A percentile compares a stretch with the other conserved stretches of the same genome.
phyloP scores from a whole-genome alignment of 2,329 filamentous ascomycete species.

The Atkinsonella hypoxylon region DNA sequence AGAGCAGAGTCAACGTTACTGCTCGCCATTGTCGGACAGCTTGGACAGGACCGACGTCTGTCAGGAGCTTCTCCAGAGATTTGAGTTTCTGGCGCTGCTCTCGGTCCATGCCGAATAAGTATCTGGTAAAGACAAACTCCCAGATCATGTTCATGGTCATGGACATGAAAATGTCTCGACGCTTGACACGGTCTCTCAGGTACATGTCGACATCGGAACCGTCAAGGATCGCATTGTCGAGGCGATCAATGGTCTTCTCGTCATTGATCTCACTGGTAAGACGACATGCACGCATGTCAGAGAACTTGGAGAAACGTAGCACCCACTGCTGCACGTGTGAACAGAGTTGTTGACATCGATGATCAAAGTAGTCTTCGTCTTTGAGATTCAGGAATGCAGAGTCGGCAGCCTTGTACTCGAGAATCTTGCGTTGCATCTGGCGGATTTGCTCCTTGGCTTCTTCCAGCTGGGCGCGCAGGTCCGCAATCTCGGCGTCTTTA shows the following conservation, averaged over 20 bases:
- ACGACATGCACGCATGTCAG: constrained; percentile 79
- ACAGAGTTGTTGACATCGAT: constrained; percentile 86
- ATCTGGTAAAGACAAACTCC: constrained; percentile 97
- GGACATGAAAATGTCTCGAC: constrained; percentile 94
- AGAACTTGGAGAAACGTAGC: constrained; percentile 93
- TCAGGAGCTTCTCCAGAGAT: constrained; percentile 80
- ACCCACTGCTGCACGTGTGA: constrained; percentile 98
- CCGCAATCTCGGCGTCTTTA: constrained; percentile 74
- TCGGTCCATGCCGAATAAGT: constrained; percentile 96
- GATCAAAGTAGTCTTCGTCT: constrained; percentile 93
- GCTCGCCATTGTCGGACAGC: constrained; percentile 98
- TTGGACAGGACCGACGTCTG: constrained; percentile 72
- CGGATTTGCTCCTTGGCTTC: constrained; percentile 53
- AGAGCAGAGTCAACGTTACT: constrained; percentile 81
- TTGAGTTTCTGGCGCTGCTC: constrained; percentile 98
- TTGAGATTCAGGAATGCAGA: constrained; percentile 63
- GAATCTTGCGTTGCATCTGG: constrained; percentile 39
- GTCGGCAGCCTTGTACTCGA: constrained; percentile 47
- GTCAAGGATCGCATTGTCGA: constrained; percentile 90
- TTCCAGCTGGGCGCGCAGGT: constrained; percentile 66
- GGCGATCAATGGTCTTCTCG: constrained; percentile 84
- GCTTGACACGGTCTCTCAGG: constrained; percentile 73
- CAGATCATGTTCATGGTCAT: constrained; percentile 99
- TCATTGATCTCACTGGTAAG: constrained; percentile 75
- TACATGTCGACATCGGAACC: constrained; percentile 86